Evolutionary conservation across 352 stramenopile species (phyloP).

Genomic region (Phytopythium aichiense): DNA sequence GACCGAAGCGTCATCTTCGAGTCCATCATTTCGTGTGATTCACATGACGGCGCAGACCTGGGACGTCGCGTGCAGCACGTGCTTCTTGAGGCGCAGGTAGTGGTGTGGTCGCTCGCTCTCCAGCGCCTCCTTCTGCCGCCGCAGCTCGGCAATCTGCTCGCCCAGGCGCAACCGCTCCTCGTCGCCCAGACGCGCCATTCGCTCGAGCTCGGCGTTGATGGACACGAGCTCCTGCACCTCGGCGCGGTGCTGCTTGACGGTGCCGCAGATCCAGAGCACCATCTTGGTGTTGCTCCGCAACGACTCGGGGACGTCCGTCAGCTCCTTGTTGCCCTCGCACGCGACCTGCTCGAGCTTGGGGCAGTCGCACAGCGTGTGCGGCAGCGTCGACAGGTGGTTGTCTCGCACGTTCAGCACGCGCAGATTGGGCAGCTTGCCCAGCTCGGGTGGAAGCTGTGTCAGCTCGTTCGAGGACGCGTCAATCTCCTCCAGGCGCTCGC

Average conservation of each 20-base stretch:
- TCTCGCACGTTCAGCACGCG: slow-evolving; percentile 61
- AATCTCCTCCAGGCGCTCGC: slow-evolving; percentile 62
- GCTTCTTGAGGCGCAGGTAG: slow-evolving; percentile 71
- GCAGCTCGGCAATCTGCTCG: slow-evolving; percentile 55
- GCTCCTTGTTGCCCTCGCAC: slow-evolving; percentile 55
- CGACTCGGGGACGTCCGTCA: slow-evolving; percentile 62
- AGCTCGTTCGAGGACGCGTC: slow-evolving; percentile 69
- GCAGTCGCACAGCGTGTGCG: slow-evolving; percentile 74
- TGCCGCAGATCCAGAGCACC: slow-evolving; percentile 77
- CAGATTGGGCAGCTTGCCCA: slow-evolving; percentile 48
- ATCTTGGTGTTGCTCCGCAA: slow-evolving; percentile 66
- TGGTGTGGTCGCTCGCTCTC: slow-evolving; percentile 58
- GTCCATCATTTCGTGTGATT: background rate
- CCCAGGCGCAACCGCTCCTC: slow-evolving; percentile 69
- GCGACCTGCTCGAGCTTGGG: slow-evolving; percentile 39
- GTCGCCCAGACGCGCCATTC: slow-evolving; percentile 63
- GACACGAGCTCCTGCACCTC: slow-evolving; percentile 67
- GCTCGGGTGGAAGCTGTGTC: slow-evolving; percentile 38
- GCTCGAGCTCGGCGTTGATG: slow-evolving; percentile 74
- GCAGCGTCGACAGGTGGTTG: slow-evolving; percentile 68
- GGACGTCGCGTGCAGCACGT: slow-evolving; percentile 43
- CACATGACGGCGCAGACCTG: slow-evolving; percentile 68
- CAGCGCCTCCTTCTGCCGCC: slow-evolving; percentile 55
- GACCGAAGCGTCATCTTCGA: background rate
- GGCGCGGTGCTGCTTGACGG: slow-evolving; percentile 58